A percentile compares a stretch with the other conserved stretches of the same genome.
These are phyloP conservation scores for Ceratocystis cacaofunesta DNA, from an alignment of 2,329 filamentous ascomycete species.

Conservation along the genomic window DNA sequence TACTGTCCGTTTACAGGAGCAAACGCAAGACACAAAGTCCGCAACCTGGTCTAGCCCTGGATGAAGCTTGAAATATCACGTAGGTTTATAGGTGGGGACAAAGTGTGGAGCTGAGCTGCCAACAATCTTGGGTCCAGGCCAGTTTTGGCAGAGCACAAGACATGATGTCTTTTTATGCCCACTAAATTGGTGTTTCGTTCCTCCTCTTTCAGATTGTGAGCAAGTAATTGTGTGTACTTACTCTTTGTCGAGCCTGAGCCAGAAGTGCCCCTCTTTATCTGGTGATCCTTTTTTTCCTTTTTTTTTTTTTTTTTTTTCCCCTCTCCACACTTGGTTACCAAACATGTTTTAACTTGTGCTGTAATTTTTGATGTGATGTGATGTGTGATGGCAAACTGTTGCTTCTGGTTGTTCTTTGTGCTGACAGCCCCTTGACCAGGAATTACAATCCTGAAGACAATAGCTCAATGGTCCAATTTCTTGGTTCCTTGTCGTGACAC, in stretches of 20 bases:
- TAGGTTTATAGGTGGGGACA: not conserved
- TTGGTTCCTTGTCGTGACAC: not conserved
- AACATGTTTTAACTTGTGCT: not conserved
- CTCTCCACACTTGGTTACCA: not conserved
- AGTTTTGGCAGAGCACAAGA: not conserved
- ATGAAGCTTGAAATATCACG: not conserved
- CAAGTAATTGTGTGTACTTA: no score
- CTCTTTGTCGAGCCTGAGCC: no score
- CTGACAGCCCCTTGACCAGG: not conserved
- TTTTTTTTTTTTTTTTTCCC: not conserved
- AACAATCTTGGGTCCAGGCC: not conserved
- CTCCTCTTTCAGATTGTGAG: no score
- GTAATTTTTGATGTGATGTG: not conserved
- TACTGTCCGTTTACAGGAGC: not conserved
- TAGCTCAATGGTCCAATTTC: not conserved
- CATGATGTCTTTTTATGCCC: not conserved
- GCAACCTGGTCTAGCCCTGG: not conserved
- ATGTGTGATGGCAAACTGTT: not conserved
- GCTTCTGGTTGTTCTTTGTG: not conserved
- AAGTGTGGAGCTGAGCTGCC: not conserved
- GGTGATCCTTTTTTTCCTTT: not conserved
- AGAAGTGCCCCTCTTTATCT: no score
- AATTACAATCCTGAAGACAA: conserved; percentile 1
- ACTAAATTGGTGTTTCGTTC: no score
- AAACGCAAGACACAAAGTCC: not conserved